Evolutionary conservation across 768 basidiomycete species (phyloP), one percentile per base, ranked within the genome.

Genomic region (Serendipita sp.): DNA sequence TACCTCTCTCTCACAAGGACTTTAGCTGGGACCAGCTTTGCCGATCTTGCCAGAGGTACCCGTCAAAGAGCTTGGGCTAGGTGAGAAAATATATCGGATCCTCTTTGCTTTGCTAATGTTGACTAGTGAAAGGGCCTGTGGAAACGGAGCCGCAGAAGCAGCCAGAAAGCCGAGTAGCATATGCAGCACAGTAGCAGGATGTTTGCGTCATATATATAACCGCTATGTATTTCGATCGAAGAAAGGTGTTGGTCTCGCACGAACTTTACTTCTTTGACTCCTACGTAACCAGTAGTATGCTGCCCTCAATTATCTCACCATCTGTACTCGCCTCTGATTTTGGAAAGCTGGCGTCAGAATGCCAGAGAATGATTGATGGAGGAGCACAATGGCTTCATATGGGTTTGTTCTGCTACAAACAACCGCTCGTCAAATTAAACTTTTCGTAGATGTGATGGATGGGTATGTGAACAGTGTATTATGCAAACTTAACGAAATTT

Each of bases 321-420:
- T 97, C 94, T 2, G 92, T 98, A 47, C 86, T 99, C 16, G 95
- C 96, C 65, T 93, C 90, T 10, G 93, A 99, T 78, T 94, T 99
- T 75, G 94, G 92, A 46, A 86, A 95, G 71, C 83, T 99, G 69
- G 86, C 86, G 62, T 87, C 86, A 70, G 96, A 99, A 83, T 96
- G 96, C 77, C 87, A 88, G 73, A 82, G 93, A 58, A 98, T 99
- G 93, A 92, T 97, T 67, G 85, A 86, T 72, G 83, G 84, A 67
- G 96, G 96, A 11, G 94, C 94, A 24, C 88, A 98, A 74, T 98
- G 96, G 96, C 81, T 97, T 65, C 95, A 97, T 70, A 97, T 98
- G 94, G 93, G 93, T 89, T 67, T 64, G 78, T 69, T 73, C 69
- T 48, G 44, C 16, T 30, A 2, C 24, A 38, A 15, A 41, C 13